Conservation (phyloP, 2,329 filamentous ascomycete genomes). For the Hortaea werneckii region DNA sequence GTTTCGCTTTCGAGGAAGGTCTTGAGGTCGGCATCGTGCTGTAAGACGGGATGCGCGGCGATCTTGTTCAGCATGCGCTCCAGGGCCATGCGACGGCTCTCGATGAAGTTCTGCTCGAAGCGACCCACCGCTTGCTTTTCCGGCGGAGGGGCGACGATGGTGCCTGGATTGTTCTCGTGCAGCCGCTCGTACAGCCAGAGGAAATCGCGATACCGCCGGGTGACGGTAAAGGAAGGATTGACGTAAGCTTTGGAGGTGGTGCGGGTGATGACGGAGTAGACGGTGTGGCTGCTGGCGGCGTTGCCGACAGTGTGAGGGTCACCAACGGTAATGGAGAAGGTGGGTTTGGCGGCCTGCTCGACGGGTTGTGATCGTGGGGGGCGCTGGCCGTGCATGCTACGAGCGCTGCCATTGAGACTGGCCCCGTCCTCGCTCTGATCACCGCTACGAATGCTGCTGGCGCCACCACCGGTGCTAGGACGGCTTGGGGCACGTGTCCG, state of each 20-base stretch:
- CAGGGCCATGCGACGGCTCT: slow-evolving; percentile 77
- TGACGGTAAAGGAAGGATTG: slow-evolving; percentile 67
- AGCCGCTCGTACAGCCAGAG: slow-evolving; percentile 94
- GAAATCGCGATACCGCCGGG: slow-evolving; percentile 89
- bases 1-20: slow-evolving; percentile 93
- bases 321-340: slow-evolving; percentile 81
- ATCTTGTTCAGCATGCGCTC: slow-evolving; percentile 98
- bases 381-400: slow-evolving; percentile 41
- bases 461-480: slow-evolving; percentile 42
- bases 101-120: slow-evolving; percentile 94
- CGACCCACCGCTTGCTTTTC: slow-evolving; percentile 96
- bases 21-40: slow-evolving; percentile 89
- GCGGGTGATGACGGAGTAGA: slow-evolving; percentile 92
- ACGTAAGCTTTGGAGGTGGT: slow-evolving; percentile 92
- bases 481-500: slow-evolving; percentile 27
- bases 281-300: slow-evolving; percentile 91
- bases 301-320: slow-evolving; percentile 98
- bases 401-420: slow-evolving; percentile 38
- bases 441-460: slow-evolving; percentile 41
- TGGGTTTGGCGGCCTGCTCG: slow-evolving; percentile 87
- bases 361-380: slow-evolving; percentile 47
- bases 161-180: slow-evolving; percentile 86
- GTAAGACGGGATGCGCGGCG: slow-evolving; percentile 76
- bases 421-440: slow-evolving; percentile 58
- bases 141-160: slow-evolving; percentile 88